These are phyloP conservation scores for Camelina hispida DNA, from an alignment of 345 rosid species.

Conservation along the genomic window DNA sequence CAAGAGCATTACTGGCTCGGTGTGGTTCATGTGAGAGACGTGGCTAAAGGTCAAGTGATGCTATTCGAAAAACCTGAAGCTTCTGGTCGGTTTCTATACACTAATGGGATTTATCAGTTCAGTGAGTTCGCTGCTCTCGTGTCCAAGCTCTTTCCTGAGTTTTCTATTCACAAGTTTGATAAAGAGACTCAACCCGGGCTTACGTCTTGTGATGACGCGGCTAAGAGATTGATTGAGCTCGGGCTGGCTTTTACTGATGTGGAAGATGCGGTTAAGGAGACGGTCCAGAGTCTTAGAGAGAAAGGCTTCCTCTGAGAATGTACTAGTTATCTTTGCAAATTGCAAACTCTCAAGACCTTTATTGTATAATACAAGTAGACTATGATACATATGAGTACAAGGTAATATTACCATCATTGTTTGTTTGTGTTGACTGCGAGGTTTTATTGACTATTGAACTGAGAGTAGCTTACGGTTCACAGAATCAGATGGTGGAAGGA, in stretches of 20 bases:
- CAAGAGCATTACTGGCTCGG: conserved; percentile 87
- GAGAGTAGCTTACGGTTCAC: conserved; percentile 14
- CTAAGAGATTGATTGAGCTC: conserved; percentile 66
- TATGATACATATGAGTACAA: conserved; percentile 29
- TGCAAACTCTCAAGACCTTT: conserved; percentile 7
- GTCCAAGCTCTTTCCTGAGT: conserved; percentile 69
- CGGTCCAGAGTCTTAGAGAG: conserved; percentile 63
- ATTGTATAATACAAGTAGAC: conserved; percentile 28
- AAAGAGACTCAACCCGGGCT: conserved; percentile 75
- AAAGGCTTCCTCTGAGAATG: conserved; percentile 57
- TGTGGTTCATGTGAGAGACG: conserved; percentile 77
- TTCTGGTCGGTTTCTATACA: conserved; percentile 77
- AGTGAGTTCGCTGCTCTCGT: conserved; percentile 67
- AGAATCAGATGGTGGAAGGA: conserved; percentile 39
- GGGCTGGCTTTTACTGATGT: conserved; percentile 67
- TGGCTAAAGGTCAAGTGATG: conserved; percentile 68
- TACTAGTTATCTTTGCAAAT: not conserved
- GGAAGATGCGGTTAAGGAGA: conserved; percentile 69
- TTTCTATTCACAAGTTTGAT: conserved; percentile 61
- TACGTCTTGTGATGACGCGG: conserved; percentile 61
- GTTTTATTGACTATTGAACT: conserved; percentile 38
- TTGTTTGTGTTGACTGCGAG: not conserved
- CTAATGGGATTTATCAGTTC: conserved; percentile 79
- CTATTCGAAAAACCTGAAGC: conserved; percentile 64
- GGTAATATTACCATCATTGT: not conserved